phyloP scores from a whole-genome alignment of 2,329 filamentous ascomycete species.

The Fusarium buharicum region DNA sequence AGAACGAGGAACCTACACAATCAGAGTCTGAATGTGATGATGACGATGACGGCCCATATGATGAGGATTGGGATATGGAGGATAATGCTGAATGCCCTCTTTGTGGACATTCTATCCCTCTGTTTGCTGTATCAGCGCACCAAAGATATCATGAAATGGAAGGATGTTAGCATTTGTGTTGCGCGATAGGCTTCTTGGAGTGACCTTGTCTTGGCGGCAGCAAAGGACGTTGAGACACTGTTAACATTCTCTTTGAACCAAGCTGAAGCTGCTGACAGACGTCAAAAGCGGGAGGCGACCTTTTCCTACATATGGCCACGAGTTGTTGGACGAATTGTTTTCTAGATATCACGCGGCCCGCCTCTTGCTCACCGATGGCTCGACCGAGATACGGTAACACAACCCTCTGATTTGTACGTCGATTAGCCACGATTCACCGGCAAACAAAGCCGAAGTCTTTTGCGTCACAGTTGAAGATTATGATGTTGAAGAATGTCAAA shows the following conservation, averaged over 20 bases:
- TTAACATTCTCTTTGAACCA: neutral
- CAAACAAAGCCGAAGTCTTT: conserved; percentile 13
- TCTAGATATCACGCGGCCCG: conserved; percentile 7
- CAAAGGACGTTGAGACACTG: neutral
- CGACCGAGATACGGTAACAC: conserved; percentile 34
- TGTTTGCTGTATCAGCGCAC: conserved; percentile 69
- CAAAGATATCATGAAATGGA: conserved; percentile 51
- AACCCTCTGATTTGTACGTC: conserved; percentile 34
- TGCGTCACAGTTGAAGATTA: conserved; percentile 12
- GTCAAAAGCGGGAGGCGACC: neutral
- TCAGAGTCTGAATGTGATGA: conserved; percentile 33
- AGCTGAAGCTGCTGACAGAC: neutral
- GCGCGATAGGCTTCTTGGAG: neutral
- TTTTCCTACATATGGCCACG: neutral
- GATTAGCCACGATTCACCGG: conserved; percentile 20
- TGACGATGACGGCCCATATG: conserved; percentile 31
- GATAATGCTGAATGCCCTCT: conserved; percentile 53
- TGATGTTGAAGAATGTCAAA: neutral
- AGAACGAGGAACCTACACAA: conserved; percentile 44
- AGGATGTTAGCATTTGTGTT: conserved; percentile 28
- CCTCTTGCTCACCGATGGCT: conserved; percentile 35
- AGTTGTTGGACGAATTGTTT: conserved; percentile 4
- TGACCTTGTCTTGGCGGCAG: neutral
- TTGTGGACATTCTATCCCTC: conserved; percentile 65
- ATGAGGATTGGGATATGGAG: conserved; percentile 47